Conservation (phyloP, 768 basidiomycete species). For the Tylopilus sp. region DNA sequence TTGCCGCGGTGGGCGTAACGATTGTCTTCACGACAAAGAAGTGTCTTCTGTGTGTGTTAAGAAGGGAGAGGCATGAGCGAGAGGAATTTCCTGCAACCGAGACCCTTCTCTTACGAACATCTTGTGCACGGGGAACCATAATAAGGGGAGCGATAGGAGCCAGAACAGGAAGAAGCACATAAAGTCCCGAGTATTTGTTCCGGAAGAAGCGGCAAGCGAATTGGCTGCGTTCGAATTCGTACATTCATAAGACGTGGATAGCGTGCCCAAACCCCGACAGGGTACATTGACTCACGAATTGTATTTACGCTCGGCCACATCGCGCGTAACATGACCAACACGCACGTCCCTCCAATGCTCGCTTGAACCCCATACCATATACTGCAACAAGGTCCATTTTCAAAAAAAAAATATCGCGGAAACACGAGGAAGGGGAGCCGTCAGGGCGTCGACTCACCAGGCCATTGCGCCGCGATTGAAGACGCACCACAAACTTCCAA, state of each 20-base stretch:
- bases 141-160: conserved; percentile 72
- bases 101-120: conserved; percentile 45
- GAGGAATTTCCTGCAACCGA: not conserved
- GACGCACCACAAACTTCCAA: conserved; percentile 75
- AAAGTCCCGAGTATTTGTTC: conserved; percentile 72
- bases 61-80: conserved; percentile 6
- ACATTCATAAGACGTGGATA: conserved; percentile 4
- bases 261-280: not conserved
- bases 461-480: conserved; percentile 74
- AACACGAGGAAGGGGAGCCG: conserved; percentile 16
- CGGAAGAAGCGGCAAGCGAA: conserved; percentile 66
- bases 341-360: conserved; percentile 78
- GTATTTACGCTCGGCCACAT: conserved; percentile 74
- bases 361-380: conserved; percentile 80
- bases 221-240: conserved; percentile 45
- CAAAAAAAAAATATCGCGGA: conserved; percentile 1
- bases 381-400: conserved; percentile 31
- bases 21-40: conserved; percentile 79
- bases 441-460: conserved; percentile 45
- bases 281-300: conserved; percentile 46
- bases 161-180: conserved; percentile 87
- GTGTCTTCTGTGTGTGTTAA: conserved; percentile 48
- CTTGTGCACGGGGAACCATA: conserved; percentile 82
- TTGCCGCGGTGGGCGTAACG: conserved; percentile 65
- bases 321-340: conserved; percentile 68